A percentile compares a stretch with the other conserved stretches of the same genome.
phyloP scores from a whole-genome alignment of 164 flowering plant species.

The Liriodendron chinense region DNA sequence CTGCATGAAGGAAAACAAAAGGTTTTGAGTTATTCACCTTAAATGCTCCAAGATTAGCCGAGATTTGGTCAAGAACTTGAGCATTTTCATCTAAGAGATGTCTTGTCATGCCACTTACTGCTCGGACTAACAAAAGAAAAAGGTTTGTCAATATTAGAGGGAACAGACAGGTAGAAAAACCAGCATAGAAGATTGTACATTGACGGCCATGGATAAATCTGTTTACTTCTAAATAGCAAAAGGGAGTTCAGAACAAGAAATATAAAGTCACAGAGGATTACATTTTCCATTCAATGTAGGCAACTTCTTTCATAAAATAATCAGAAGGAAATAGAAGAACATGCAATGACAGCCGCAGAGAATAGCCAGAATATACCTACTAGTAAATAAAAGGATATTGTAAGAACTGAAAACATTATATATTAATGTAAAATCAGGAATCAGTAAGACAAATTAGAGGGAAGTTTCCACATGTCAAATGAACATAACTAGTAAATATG shows the following conservation, averaged over 20 bases:
- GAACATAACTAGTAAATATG: not conserved
- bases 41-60: constrained; percentile 43
- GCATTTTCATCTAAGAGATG: constrained; percentile 77
- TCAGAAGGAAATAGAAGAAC: no score
- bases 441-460: not conserved
- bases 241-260: not conserved
- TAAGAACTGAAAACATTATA: not conserved
- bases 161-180: not conserved
- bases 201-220: not conserved
- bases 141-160: constrained; percentile 9
- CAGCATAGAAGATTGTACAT: not conserved
- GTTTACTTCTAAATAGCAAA: not conserved
- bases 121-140: constrained; percentile 33
- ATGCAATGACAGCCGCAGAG: no score
- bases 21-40: constrained; percentile 40
- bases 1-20: not conserved
- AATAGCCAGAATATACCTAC: not conserved
- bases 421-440: not conserved
- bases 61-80: constrained; percentile 57
- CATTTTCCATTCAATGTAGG: no score
- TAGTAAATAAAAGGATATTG: not conserved
- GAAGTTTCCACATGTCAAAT: not conserved
- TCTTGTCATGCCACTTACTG: constrained; percentile 40
- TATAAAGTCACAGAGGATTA: no score
- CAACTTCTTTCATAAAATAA: no score